phyloP scores from a whole-genome alignment of 169 alveolate genomes.

The Theileria annulata region DNA sequence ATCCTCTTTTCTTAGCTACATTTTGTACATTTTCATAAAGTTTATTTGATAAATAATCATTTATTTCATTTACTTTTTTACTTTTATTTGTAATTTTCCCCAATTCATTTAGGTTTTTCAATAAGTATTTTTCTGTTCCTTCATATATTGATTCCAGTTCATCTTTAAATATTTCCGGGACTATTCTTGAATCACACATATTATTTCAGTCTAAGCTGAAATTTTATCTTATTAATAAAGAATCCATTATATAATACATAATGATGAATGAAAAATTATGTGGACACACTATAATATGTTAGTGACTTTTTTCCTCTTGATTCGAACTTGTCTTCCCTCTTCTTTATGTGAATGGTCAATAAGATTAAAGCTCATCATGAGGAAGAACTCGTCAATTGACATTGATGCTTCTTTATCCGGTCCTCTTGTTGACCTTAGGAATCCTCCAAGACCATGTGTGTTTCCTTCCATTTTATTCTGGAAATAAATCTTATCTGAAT shows the following conservation, averaged over 20 bases:
- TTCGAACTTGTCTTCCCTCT: not conserved
- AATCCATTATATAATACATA: not conserved
- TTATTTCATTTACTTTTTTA: not conserved
- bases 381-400: conserved; percentile 59
- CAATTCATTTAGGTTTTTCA: not conserved
- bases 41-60: not conserved
- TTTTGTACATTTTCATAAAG: not conserved
- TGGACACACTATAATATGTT: conserved; percentile 11
- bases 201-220: not conserved
- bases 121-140: not conserved
- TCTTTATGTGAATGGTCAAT: conserved; percentile 4
- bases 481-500: conserved; percentile 1
- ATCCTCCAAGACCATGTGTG: conserved; percentile 5
- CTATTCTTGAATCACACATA: not conserved
- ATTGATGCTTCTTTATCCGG: conserved; percentile 4
- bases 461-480: not conserved
- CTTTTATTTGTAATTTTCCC: not conserved
- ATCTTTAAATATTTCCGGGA: not conserved
- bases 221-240: not conserved
- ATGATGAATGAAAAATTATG: not conserved
- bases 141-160: not conserved
- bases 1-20: not conserved
- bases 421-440: conserved; percentile 11
- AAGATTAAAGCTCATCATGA: conserved; percentile 40
- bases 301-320: not conserved